A percentile compares a stretch with the other conserved stretches of the same genome.
These are phyloP conservation scores for Lentinula sp. DNA, from an alignment of 768 basidiomycete species.

Conservation along the genomic window DNA sequence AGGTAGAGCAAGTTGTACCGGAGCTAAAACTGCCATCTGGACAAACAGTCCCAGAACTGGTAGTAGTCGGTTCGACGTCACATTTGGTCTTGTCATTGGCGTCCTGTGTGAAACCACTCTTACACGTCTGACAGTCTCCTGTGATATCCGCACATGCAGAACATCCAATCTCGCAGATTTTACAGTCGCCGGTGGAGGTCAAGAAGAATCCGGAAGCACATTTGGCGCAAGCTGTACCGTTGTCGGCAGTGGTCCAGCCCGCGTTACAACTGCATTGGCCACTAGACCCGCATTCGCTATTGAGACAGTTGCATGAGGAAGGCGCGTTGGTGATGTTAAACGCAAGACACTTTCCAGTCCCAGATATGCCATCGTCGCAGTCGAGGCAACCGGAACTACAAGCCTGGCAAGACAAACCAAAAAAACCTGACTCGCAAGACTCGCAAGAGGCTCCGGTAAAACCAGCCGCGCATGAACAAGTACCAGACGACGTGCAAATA, in stretches of 20 bases:
- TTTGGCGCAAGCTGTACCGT: slow-evolving; percentile 72
- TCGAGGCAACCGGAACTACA: slow-evolving; percentile 64
- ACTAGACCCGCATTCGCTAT: slow-evolving; percentile 65
- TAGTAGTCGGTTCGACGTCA: slow-evolving; percentile 41
- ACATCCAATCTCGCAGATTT: slow-evolving; percentile 75
- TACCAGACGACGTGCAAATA: slow-evolving; percentile 63
- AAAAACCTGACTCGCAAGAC: slow-evolving; percentile 67
- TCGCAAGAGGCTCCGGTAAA: slow-evolving; percentile 82
- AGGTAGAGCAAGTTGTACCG: slow-evolving; percentile 46
- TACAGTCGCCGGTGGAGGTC: slow-evolving; percentile 60
- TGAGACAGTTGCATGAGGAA: slow-evolving; percentile 74
- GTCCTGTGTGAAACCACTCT: slow-evolving; percentile 61
- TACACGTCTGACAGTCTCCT: slow-evolving; percentile 71
- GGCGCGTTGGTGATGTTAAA: slow-evolving; percentile 44
- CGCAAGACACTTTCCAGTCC: slow-evolving; percentile 65
- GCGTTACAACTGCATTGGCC: slow-evolving; percentile 73
- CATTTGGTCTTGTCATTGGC: slow-evolving; percentile 66
- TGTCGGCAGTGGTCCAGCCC: slow-evolving; percentile 66
- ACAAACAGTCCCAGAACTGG: slow-evolving; percentile 49
- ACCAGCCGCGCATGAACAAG: slow-evolving; percentile 66
- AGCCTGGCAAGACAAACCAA: slow-evolving; percentile 63
- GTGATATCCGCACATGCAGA: slow-evolving; percentile 58
- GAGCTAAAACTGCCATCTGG: slow-evolving; percentile 60
- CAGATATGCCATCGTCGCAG: slow-evolving; percentile 79
- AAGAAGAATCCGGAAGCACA: slow-evolving; percentile 77